These are phyloP conservation scores for Pecoramyces ruminantium DNA, from an alignment of 192 early-diverging fungal genomes.

Conservation along the genomic window DNA sequence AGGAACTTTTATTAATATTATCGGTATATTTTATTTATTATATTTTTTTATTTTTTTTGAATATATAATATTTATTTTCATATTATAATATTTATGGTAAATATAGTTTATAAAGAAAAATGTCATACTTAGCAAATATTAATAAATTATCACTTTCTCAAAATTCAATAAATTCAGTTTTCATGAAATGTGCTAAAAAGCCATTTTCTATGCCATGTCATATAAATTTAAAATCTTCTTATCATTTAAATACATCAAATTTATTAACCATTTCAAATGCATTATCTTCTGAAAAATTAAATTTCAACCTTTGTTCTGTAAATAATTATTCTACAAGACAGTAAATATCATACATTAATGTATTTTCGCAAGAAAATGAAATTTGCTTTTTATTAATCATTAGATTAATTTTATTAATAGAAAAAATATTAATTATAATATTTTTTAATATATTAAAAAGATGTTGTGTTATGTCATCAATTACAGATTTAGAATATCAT, in stretches of 20 bases:
- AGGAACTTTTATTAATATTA: too few relatives aligned
- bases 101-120: too few relatives aligned
- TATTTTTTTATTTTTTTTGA: too few relatives aligned
- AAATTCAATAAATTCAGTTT: not conserved
- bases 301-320: not conserved
- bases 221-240: not conserved
- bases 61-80: too few relatives aligned
- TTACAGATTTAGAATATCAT: not conserved
- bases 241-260: not conserved
- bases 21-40: too few relatives aligned
- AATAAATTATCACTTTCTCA: not conserved
- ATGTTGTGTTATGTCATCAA: not conserved
- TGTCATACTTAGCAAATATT: not conserved
- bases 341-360: not conserved
- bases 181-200: not conserved
- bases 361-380: too few relatives aligned
- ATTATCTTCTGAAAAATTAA: not conserved
- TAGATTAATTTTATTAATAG: not conserved
- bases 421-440: not conserved
- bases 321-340: not conserved
- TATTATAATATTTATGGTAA: too few relatives aligned
- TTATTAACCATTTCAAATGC: not conserved
- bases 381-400: too few relatives aligned
- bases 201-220: not conserved
- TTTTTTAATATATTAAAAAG: not conserved